A percentile compares a stretch with the other conserved stretches of the same genome.
Conservation (phyloP, 768 basidiomycete species). For the Amanita fuliginea region DNA sequence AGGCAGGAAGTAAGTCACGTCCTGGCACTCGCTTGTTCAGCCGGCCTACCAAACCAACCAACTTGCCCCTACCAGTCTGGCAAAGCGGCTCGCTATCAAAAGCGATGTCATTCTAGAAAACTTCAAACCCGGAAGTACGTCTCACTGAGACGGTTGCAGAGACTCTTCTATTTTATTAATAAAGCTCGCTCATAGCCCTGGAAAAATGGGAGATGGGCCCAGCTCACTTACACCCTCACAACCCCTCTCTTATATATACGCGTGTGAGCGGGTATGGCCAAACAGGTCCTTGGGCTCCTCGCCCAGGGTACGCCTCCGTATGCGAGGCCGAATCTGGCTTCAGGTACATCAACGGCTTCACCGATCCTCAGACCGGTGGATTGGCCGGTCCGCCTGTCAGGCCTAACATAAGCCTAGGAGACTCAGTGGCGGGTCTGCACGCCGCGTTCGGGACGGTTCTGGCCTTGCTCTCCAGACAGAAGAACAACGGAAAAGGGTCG, state of each 20-base stretch:
- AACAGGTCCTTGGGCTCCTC: conserved; percentile 61
- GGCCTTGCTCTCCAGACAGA: conserved; percentile 38
- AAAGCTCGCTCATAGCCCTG: conserved; percentile 30
- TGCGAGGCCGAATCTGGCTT: conserved; percentile 72
- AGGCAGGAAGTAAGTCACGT: conserved; percentile 28
- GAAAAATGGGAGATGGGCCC: conserved; percentile 64
- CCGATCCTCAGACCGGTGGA: conserved; percentile 38
- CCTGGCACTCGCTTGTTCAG: too few species aligned
- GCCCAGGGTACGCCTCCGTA: conserved; percentile 64
- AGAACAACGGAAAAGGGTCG: conserved; percentile 30
- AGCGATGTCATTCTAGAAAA: conserved; percentile 64
- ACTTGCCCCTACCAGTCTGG: too few species aligned
- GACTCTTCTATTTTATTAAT: neutral
- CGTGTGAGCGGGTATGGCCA: conserved; percentile 75
- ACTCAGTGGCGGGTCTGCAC: conserved; percentile 61
- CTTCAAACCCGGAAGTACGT: conserved; percentile 64
- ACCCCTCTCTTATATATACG: conserved; percentile 84
- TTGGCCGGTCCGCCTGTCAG: conserved; percentile 54
- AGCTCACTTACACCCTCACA: conserved; percentile 49
- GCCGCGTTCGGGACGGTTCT: conserved; percentile 68
- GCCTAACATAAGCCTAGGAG: conserved; percentile 65
- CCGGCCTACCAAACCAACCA: too few species aligned
- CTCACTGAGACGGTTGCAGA: too few species aligned
- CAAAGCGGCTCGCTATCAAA: conserved; percentile 46
- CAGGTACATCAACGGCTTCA: conserved; percentile 60